phyloP scores from a whole-genome alignment of 2,329 filamentous ascomycete species.

The Sphaerostilbella broomeana region DNA sequence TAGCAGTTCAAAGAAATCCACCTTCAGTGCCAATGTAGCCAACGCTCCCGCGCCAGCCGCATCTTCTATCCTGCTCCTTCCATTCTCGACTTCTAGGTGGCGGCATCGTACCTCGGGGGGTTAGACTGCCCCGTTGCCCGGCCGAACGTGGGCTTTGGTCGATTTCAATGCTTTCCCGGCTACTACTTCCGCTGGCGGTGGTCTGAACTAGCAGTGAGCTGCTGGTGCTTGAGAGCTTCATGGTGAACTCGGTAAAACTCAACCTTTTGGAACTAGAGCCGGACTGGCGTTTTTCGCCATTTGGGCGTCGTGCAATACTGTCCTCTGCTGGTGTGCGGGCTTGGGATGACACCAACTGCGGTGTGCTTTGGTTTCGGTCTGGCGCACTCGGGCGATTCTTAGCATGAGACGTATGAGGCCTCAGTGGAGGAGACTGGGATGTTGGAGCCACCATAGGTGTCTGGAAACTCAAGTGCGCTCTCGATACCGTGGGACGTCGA shows the following conservation, averaged over 20 bases:
- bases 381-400: constrained; percentile 38
- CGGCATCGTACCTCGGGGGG: constrained; percentile 33
- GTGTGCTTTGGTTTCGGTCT: constrained; percentile 43
- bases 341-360: constrained; percentile 32
- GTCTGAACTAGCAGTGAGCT: constrained; percentile 54
- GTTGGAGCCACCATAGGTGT: constrained; percentile 16
- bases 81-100: constrained; percentile 29
- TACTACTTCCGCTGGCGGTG: constrained; percentile 45
- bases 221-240: constrained; percentile 54
- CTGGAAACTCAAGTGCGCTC: constrained; percentile 29
- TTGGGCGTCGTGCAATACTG: constrained; percentile 17
- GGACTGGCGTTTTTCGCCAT: constrained; percentile 44
- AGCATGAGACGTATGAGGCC: constrained; percentile 50
- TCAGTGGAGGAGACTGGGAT: constrained; percentile 23
- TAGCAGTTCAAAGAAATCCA: constrained; percentile 40
- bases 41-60: constrained; percentile 51
- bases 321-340: constrained; percentile 30
- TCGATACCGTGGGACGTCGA: constrained; percentile 27
- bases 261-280: constrained; percentile 50
- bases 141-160: constrained; percentile 35
- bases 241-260: constrained; percentile 56
- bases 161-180: constrained; percentile 40
- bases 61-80: constrained; percentile 38
- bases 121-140: constrained; percentile 33
- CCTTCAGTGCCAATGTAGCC: constrained; percentile 48